Conservation (phyloP, 352 stramenopile genomes). For the Globisporangium paroecandrum region DNA sequence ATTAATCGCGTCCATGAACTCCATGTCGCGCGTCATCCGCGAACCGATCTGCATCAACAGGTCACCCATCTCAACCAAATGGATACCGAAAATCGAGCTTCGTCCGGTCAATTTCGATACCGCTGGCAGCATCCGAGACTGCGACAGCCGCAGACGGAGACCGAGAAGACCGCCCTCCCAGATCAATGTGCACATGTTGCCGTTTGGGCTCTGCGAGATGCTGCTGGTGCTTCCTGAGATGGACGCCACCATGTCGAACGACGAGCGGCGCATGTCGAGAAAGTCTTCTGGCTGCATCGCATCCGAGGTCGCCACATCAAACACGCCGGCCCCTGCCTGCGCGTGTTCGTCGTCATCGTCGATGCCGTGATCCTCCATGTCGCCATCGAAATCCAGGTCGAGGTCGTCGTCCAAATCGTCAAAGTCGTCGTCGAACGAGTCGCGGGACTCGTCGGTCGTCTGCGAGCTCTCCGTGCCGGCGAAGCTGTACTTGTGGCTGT, state of each 20-base stretch:
- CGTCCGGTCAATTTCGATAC: slow-evolving; percentile 85
- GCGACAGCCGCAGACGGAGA: slow-evolving; percentile 72
- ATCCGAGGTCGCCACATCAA: slow-evolving; percentile 14
- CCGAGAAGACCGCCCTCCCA: slow-evolving; percentile 83
- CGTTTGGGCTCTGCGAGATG: slow-evolving; percentile 47
- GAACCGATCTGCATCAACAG: slow-evolving; percentile 73
- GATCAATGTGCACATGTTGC: slow-evolving; percentile 75
- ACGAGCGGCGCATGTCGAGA: slow-evolving; percentile 59
- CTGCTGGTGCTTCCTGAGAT: slow-evolving; percentile 62
- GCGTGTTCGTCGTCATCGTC: slow-evolving; percentile 31
- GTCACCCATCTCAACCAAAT: slow-evolving; percentile 82
- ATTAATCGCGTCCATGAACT: slow-evolving; percentile 80
- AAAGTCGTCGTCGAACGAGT: slow-evolving; percentile 65
- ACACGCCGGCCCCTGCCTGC: not conserved
- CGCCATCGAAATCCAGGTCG: slow-evolving; percentile 37
- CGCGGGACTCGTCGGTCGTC: slow-evolving; percentile 37
- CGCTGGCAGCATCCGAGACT: slow-evolving; percentile 72
- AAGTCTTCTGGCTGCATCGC: slow-evolving; percentile 40
- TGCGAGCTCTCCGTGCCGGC: slow-evolving; percentile 28
- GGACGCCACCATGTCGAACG: slow-evolving; percentile 65
- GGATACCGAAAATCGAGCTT: slow-evolving; percentile 82
- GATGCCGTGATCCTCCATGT: slow-evolving; percentile 58
- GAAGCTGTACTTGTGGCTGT: slow-evolving; percentile 30
- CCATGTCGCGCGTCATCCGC: slow-evolving; percentile 68
- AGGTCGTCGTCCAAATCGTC: slow-evolving; percentile 46